phyloP scores from a whole-genome alignment of 306 rosid species.

The Trifolium subterraneum region DNA sequence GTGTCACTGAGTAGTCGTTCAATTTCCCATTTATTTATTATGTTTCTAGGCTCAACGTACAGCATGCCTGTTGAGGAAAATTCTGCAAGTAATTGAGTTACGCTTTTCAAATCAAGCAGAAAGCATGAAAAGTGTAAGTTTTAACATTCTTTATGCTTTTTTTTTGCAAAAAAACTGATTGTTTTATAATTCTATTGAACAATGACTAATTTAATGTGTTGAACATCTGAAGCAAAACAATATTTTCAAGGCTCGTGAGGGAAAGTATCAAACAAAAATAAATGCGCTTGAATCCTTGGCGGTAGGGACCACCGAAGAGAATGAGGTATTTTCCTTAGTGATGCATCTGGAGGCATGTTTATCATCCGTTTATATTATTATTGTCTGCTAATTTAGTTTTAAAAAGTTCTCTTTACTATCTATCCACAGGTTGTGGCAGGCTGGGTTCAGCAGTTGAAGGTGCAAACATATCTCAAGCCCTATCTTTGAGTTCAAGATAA shows the following conservation, averaged over 20 bases:
- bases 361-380: conserved; percentile 10
- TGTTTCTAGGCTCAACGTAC: conserved; percentile 64
- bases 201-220: conserved; percentile 46
- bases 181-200: conserved; percentile 37
- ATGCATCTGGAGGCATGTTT: conserved; percentile 35
- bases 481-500: conserved; percentile 40
- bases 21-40: conserved; percentile 29
- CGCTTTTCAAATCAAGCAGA: conserved; percentile 73
- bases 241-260: conserved; percentile 80
- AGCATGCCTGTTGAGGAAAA: conserved; percentile 73
- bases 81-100: conserved; percentile 77
- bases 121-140: conserved; percentile 72
- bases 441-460: conserved; percentile 84
- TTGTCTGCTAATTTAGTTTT: conserved; percentile 36
- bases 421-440: conserved; percentile 70
- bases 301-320: conserved; percentile 75
- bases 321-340: conserved; percentile 60
- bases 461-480: conserved; percentile 44
- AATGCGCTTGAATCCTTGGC: conserved; percentile 85
- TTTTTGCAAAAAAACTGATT: conserved; percentile 8
- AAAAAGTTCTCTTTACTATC: conserved; percentile 37
- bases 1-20: conserved; percentile 7
- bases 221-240: conserved; percentile 69
- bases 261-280: conserved; percentile 72
- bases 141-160: conserved; percentile 15